Percentiles rank a stretch among this genome's conserved stretches.
phyloP scores from a whole-genome alignment of 179 eudicot genomes.

The Beta lomatogona region DNA sequence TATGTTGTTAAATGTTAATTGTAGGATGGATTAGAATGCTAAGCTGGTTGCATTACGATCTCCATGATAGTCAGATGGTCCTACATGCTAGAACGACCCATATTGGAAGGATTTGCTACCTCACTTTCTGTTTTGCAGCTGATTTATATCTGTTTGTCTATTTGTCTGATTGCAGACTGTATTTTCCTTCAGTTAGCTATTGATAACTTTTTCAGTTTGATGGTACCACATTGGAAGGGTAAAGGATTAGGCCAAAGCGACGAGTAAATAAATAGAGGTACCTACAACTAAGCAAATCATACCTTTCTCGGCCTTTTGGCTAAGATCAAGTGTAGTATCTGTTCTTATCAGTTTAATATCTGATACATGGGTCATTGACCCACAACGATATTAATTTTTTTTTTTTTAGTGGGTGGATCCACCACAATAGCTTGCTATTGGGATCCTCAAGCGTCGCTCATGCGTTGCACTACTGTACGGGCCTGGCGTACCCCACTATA shows the following conservation, averaged over 20 bases:
- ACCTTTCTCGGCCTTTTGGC: constrained; percentile 15
- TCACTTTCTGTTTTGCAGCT: too few relatives aligned
- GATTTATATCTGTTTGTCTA: too few relatives aligned
- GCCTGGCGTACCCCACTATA: neutral
- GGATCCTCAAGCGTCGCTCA: neutral
- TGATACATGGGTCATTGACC: constrained; percentile 6
- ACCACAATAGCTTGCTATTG: constrained; percentile 1
- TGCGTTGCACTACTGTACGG: neutral
- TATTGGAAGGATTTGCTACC: too few relatives aligned
- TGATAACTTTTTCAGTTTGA: neutral
- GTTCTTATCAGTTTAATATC: constrained; percentile 12
- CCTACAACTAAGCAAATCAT: neutral
- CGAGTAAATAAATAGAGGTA: neutral
- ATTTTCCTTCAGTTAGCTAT: too few relatives aligned
- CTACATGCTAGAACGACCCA: too few relatives aligned
- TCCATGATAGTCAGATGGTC: too few relatives aligned
- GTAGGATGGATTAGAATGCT: too few relatives aligned
- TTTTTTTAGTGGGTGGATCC: constrained; percentile 17
- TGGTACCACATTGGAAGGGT: too few relatives aligned
- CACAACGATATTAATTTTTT: constrained; percentile 6
- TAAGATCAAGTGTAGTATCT: constrained; percentile 13
- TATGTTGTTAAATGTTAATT: too few relatives aligned
- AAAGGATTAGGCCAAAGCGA: too few relatives aligned
- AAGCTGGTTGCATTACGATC: too few relatives aligned
- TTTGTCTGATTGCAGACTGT: too few relatives aligned